A percentile compares a stretch with the other conserved stretches of the same genome.
Conservation (phyloP, 352 stramenopile genomes). For the Hyaloperonospora arabidopsidis region DNA sequence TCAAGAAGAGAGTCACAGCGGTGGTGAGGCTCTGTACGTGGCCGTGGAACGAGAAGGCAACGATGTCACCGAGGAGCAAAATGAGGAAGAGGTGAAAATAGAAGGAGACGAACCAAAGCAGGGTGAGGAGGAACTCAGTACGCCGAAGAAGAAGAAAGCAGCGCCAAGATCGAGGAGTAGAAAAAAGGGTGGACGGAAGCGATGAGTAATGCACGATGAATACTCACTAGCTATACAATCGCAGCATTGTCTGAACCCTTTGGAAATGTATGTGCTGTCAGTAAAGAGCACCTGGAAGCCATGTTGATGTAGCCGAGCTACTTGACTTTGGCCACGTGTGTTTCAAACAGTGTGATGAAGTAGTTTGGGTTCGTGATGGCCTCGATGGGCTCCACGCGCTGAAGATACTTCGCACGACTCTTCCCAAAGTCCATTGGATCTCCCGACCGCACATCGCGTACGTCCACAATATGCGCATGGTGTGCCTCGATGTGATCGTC, state of each 20-base stretch:
- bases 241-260: not conserved
- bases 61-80: constrained; percentile 17
- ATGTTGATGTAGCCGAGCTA: not conserved
- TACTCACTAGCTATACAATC: no score
- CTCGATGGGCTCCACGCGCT: constrained; percentile 73
- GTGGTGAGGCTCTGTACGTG: constrained; percentile 16
- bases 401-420: constrained; percentile 43
- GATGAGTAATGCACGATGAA: constrained; percentile 2
- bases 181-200: constrained; percentile 56
- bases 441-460: constrained; percentile 47
- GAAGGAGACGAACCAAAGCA: constrained; percentile 23
- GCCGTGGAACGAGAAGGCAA: constrained; percentile 6
- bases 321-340: constrained; percentile 15
- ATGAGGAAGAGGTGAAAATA: constrained; percentile 17
- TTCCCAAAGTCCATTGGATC: constrained; percentile 45
- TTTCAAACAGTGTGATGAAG: constrained; percentile 49
- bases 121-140: constrained; percentile 9
- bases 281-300: not conserved
- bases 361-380: constrained; percentile 72
- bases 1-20: constrained; percentile 31
- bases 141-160: constrained; percentile 22
- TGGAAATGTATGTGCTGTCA: not conserved
- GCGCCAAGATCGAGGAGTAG: constrained; percentile 32
- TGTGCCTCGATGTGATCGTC: constrained; percentile 76
- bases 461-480: constrained; percentile 73